These are phyloP conservation scores for Pleurotus cornucopiae DNA, from an alignment of 768 basidiomycete genomes.

Conservation along the genomic window DNA sequence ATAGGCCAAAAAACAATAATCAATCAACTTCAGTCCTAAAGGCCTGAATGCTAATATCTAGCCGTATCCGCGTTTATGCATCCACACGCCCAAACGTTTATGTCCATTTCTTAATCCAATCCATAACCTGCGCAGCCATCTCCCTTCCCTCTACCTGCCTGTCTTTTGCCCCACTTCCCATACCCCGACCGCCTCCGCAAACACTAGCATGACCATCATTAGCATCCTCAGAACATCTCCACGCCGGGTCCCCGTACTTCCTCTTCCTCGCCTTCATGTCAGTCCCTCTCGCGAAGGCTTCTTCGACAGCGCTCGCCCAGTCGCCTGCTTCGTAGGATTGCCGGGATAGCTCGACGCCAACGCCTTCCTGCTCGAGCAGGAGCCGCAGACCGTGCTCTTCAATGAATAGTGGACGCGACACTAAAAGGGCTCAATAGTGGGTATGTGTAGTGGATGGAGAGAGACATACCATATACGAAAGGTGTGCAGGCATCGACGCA, in stretches of 20 bases:
- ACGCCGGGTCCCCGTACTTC: constrained; percentile 28
- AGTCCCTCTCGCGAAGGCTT: constrained; percentile 53
- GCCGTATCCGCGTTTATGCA: background rate
- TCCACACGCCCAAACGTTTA: background rate
- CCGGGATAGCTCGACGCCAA: constrained; percentile 65
- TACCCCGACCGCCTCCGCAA: background rate
- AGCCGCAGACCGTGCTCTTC: constrained; percentile 76
- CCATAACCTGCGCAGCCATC: constrained; percentile 44
- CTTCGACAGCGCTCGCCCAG: constrained; percentile 56
- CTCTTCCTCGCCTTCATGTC: constrained; percentile 45
- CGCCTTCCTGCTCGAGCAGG: constrained; percentile 58
- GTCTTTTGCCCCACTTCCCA: constrained; percentile 18
- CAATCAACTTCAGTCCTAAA: too few relatives aligned
- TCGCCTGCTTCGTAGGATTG: constrained; percentile 67
- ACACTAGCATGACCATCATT: too few relatives aligned
- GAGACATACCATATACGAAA: constrained; percentile 63
- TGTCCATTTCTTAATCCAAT: constrained; percentile 43
- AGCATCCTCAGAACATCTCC: constrained; percentile 18
- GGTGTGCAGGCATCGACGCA: constrained; percentile 74
- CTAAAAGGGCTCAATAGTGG: constrained; percentile 25
- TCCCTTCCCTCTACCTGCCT: constrained; percentile 37
- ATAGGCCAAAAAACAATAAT: too few relatives aligned
- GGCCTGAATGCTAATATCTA: too few relatives aligned
- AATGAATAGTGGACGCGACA: constrained; percentile 75
- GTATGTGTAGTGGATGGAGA: background rate